Evolutionary conservation across 352 stramenopile species (phyloP).

Genomic region (Pythium biforme): DNA sequence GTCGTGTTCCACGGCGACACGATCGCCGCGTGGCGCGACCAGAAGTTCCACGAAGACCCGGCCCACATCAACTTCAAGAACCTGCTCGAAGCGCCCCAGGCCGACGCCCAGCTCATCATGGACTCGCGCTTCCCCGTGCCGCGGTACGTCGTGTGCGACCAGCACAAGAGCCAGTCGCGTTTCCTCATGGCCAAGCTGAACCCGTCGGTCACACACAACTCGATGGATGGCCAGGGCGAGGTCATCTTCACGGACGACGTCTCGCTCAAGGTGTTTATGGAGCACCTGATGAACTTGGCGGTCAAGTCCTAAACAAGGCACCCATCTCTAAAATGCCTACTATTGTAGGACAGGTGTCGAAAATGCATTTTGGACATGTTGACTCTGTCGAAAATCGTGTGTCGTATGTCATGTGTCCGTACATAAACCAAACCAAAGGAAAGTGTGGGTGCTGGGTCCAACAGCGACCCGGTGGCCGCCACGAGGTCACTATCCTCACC

Average conservation of each 20-base stretch:
- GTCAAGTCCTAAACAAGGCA: constrained; percentile 70
- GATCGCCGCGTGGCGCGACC: constrained; percentile 98
- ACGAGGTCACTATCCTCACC: neutral
- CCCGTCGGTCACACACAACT: constrained; percentile 97
- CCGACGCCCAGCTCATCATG: constrained; percentile 99
- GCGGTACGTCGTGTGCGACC: constrained; percentile 99
- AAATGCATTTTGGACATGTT: constrained; percentile 18
- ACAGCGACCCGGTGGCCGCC: too few species aligned
- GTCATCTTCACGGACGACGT: constrained; percentile 99
- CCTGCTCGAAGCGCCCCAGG: constrained; percentile 96
- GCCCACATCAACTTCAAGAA: constrained; percentile 98
- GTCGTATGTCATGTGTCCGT: too few species aligned
- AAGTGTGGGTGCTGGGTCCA: too few species aligned
- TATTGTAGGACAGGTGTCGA: constrained; percentile 10
- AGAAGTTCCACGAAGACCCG: constrained; percentile 93
- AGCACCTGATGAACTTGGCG: constrained; percentile 94
- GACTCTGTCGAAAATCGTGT: neutral
- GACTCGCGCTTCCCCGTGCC: constrained; percentile 98
- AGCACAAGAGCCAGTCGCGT: constrained; percentile 98
- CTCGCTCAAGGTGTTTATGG: constrained; percentile 99
- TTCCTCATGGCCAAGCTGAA: constrained; percentile 99
- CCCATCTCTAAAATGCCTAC: neutral
- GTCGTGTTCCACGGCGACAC: constrained; percentile 99
- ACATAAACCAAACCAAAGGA: too few species aligned
- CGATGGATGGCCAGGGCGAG: constrained; percentile 91